Evolutionary conservation across 495 filamentous ascomycete genomes (phyloP), one percentile per base, ranked within the genome.

Genomic region (Pyrenopolyporus hunteri): DNA sequence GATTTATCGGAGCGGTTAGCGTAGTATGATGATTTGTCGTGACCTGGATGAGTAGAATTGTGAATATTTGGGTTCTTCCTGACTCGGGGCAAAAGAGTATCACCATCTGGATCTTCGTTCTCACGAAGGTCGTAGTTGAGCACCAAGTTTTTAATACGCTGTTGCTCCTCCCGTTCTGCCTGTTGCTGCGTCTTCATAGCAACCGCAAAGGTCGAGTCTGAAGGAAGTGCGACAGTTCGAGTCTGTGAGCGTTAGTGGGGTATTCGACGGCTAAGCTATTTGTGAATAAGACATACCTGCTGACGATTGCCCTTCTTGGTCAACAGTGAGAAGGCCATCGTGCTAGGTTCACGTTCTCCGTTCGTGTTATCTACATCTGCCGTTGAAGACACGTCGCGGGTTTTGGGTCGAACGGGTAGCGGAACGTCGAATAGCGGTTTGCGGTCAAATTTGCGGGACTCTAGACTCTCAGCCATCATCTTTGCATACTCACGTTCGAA

Each of bases 401-500:
- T 77, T 66, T 87, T 88, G 10, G 89, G 82, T 57, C 90, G 85
- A 74, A 99, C 93, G 1, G 94, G 94, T 14, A 99, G 70, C 1
- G 95, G 92, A 25, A 98, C 89, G 68, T 99, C 94, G 69, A 99
- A 96, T 36, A 95, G 77, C 26, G 87, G 86, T 74, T 96, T 97
- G 37, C 94, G 90, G 66, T 99, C 93, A 63, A 95, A 94, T 64
- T 93, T 94, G 48, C 95, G 83, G 6, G 92, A 91, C 31, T 98
- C 95, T 71, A 95, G 76, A 77, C 93, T 96, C 68, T 99, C 94
- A 59, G 92, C 82, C 95, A 98, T 97, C 87, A 99, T 90, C 74
- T 97, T 98, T 13, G 95, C 93, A 73, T 95, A 92, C 76, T 98
- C 94, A 66, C 94, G 91, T 66, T 98, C 95, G 67, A 99, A 99